A percentile compares a stretch with the other conserved stretches of the same genome.
These are phyloP conservation scores for Lactifluus volemus DNA, from an alignment of 768 basidiomycete species.

Conservation along the genomic window DNA sequence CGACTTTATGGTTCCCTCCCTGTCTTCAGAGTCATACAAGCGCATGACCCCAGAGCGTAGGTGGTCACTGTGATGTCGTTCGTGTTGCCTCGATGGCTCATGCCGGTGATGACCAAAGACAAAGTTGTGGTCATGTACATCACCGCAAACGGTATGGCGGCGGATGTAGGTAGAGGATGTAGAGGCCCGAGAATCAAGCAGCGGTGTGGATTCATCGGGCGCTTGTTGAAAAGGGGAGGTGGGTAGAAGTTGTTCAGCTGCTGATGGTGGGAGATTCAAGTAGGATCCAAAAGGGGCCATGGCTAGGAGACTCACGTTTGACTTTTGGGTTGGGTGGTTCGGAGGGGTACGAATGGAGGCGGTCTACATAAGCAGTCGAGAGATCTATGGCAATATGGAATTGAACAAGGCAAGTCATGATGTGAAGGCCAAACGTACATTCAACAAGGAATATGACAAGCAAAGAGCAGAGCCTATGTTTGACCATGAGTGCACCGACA, in stretches of 20 bases:
- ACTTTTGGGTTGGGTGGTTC: conserved; percentile 23
- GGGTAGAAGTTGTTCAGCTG: not conserved
- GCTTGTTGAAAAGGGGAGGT: not conserved
- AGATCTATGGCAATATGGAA: conserved; percentile 37
- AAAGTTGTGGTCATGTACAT: not conserved
- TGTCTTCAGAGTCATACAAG: not conserved
- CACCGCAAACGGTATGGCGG: not conserved
- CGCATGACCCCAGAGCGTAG: conserved; percentile 3
- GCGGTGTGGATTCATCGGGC: conserved; percentile 4
- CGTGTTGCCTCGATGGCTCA: conserved; percentile 25
- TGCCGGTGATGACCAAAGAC: conserved; percentile 31
- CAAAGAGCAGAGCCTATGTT: conserved; percentile 48
- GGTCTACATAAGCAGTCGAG: conserved; percentile 69
- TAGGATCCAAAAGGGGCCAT: not conserved
- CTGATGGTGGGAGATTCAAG: not conserved
- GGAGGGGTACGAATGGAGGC: conserved; percentile 55
- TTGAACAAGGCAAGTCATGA: not conserved
- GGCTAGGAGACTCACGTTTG: conserved; percentile 2
- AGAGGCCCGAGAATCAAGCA: not conserved
- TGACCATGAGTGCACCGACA: not conserved
- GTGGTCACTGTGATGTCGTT: conserved; percentile 19
- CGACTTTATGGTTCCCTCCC: not conserved
- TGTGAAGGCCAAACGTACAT: conserved; percentile 40
- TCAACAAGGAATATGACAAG: conserved; percentile 70
- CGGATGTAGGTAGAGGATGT: not conserved